Conservation (phyloP, 805 yeast species). For the Wickerhamomyces xylosicus region DNA sequence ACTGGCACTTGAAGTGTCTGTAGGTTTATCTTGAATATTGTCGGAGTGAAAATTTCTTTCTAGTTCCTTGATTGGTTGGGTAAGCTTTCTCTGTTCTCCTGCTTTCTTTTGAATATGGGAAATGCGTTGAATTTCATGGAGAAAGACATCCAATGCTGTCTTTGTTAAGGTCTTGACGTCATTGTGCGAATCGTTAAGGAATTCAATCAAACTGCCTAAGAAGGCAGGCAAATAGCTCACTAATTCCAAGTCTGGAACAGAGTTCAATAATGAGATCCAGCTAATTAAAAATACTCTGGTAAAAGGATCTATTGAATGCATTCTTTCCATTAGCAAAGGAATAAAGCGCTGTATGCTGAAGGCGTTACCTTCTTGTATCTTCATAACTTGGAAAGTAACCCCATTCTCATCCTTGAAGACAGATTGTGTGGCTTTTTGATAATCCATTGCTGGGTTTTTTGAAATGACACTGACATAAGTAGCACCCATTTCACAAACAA, state of each 20-base stretch:
- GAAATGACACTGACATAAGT: slow-evolving; percentile 71
- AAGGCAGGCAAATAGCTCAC: slow-evolving; percentile 84
- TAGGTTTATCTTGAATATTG: not conserved
- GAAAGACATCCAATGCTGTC: slow-evolving; percentile 58
- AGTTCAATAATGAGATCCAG: slow-evolving; percentile 88
- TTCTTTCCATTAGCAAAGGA: slow-evolving; percentile 83
- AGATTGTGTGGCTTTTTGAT: slow-evolving; percentile 26
- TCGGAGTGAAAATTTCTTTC: not conserved
- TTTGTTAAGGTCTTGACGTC: slow-evolving; percentile 86
- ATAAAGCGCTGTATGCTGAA: slow-evolving; percentile 82
- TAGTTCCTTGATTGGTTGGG: not conserved
- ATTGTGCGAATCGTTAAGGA: slow-evolving; percentile 70
- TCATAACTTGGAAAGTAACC: slow-evolving; percentile 47
- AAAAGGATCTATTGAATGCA: slow-evolving; percentile 86
- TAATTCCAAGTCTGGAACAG: slow-evolving; percentile 84
- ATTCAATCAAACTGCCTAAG: slow-evolving; percentile 71
- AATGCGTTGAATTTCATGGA: slow-evolving; percentile 75
- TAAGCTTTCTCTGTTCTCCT: not conserved
- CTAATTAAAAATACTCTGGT: slow-evolving; percentile 86
- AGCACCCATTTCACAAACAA: slow-evolving; percentile 89
- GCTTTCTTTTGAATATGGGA: slow-evolving; percentile 44
- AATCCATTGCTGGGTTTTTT: slow-evolving; percentile 31
- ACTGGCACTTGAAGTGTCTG: not conserved
- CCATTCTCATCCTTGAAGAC: slow-evolving; percentile 46
- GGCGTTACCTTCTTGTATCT: slow-evolving; percentile 54